These are phyloP conservation scores for Saxispiralis lemnorum DNA, from an alignment of 495 filamentous ascomycete species.

Conservation along the genomic window DNA sequence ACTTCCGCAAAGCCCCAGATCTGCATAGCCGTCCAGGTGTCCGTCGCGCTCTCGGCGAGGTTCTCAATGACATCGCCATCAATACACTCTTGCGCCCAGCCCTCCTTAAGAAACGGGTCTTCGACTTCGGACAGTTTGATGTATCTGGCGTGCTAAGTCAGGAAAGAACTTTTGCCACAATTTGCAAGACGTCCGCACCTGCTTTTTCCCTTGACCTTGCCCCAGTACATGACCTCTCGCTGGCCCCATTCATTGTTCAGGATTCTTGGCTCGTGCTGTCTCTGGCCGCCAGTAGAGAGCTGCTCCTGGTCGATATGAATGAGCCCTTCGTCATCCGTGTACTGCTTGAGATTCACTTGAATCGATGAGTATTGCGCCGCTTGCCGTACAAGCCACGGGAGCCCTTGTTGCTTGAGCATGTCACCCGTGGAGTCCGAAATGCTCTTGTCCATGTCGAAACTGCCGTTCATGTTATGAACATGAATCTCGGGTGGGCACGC, in stretches of 20 bases:
- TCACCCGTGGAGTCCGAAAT: constrained; percentile 21
- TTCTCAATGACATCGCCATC: constrained; percentile 37
- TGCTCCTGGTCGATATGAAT: constrained; percentile 68
- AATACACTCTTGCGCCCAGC: constrained; percentile 30
- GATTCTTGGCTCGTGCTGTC: constrained; percentile 55
- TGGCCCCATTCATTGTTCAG: constrained; percentile 53
- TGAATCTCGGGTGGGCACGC: background rate
- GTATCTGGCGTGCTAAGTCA: background rate
- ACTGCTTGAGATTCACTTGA: constrained; percentile 41
- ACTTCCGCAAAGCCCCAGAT: constrained; percentile 48
- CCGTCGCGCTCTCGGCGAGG: constrained; percentile 36
- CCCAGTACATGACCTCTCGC: constrained; percentile 71
- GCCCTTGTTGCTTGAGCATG: constrained; percentile 39
- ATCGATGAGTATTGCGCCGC: constrained; percentile 44
- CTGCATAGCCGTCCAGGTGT: constrained; percentile 44
- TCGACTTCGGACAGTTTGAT: constrained; percentile 23
- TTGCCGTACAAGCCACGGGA: constrained; percentile 66
- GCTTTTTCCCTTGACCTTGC: constrained; percentile 37
- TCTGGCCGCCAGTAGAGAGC: constrained; percentile 54
- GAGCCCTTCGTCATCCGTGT: constrained; percentile 14
- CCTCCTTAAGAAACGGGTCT: constrained; percentile 28
- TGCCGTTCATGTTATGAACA: background rate
- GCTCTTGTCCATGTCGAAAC: constrained; percentile 17
- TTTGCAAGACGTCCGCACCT: too few relatives aligned
- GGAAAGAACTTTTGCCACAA: too few relatives aligned